Conservation (phyloP, 345 rosid genomes). For the Arabis hirsuta region DNA sequence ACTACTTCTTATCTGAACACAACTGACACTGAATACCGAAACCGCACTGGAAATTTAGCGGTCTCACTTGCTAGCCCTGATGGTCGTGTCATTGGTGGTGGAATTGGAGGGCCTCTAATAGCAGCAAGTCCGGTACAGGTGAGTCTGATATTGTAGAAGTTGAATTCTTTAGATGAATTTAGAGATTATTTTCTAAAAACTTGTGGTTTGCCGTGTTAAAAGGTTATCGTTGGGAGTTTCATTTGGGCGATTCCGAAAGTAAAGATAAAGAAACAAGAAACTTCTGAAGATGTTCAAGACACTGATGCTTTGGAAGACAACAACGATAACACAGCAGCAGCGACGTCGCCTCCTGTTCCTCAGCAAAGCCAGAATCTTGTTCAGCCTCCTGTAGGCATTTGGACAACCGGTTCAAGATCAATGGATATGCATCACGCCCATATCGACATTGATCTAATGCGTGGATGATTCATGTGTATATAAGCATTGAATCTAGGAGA, state of each 20-base stretch:
- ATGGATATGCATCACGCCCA: constrained; percentile 72
- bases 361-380: constrained; percentile 64
- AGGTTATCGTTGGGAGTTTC: constrained; percentile 96
- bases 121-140: constrained; percentile 96
- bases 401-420: constrained; percentile 69
- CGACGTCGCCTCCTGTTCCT: constrained; percentile 52
- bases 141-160: not conserved
- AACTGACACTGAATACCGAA: constrained; percentile 51
- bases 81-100: constrained; percentile 95
- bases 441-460: constrained; percentile 90
- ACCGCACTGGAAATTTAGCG: constrained; percentile 74
- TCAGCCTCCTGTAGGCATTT: constrained; percentile 59
- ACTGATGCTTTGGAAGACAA: constrained; percentile 44
- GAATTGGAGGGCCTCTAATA: constrained; percentile 85
- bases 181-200: not conserved
- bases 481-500: constrained; percentile 33
- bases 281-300: constrained; percentile 49
- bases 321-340: constrained; percentile 37
- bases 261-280: constrained; percentile 61
- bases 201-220: constrained; percentile 2
- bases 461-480: constrained; percentile 55
- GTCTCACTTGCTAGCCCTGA: constrained; percentile 93
- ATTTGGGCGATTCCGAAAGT: constrained; percentile 72
- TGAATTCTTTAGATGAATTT: not conserved
- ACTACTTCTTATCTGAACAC: constrained; percentile 78